Percentiles rank a stretch among this genome's conserved stretches.
These are phyloP conservation scores for Amanita jacksonii DNA, from an alignment of 768 basidiomycete genomes.

Conservation along the genomic window DNA sequence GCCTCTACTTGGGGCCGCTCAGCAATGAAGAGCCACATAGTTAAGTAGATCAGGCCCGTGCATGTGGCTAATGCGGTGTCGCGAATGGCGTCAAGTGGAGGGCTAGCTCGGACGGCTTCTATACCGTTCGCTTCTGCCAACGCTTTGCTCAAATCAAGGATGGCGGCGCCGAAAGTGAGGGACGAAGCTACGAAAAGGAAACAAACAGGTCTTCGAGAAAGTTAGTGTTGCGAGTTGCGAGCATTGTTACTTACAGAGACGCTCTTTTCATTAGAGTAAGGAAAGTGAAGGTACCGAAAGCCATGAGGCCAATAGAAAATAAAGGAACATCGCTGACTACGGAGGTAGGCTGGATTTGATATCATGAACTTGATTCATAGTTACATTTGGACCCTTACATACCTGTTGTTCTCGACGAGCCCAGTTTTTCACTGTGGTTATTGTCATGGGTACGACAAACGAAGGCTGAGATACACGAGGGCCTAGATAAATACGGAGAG, in stretches of 20 bases:
- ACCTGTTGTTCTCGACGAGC: neutral
- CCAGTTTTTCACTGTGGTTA: no score
- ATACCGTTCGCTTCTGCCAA: slow-evolving; percentile 29
- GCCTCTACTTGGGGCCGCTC: slow-evolving; percentile 38
- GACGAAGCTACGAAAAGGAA: slow-evolving; percentile 51
- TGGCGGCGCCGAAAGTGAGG: slow-evolving; percentile 50
- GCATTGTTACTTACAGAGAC: slow-evolving; percentile 30
- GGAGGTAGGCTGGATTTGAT: slow-evolving; percentile 35
- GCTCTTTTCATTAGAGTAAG: slow-evolving; percentile 43
- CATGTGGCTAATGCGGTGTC: slow-evolving; percentile 53
- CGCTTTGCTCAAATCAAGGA: slow-evolving; percentile 52
- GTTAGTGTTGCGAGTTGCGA: slow-evolving; percentile 2
- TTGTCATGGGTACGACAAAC: no score
- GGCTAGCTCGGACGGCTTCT: slow-evolving; percentile 18
- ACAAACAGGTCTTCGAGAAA: slow-evolving; percentile 28
- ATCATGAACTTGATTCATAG: neutral
- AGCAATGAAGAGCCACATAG: slow-evolving; percentile 60
- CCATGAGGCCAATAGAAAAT: slow-evolving; percentile 55
- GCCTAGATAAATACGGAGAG: no score
- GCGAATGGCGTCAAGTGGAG: slow-evolving; percentile 38
- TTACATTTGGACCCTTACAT: neutral
- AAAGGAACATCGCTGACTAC: slow-evolving; percentile 59
- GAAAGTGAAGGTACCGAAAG: slow-evolving; percentile 50
- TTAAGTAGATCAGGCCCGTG: slow-evolving; percentile 49
- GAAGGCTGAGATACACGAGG: no score